Evolutionary conservation across 2,329 filamentous ascomycete species (phyloP), one percentile per base, ranked within the genome.

Genomic region (Calonectria pauciramosa): DNA sequence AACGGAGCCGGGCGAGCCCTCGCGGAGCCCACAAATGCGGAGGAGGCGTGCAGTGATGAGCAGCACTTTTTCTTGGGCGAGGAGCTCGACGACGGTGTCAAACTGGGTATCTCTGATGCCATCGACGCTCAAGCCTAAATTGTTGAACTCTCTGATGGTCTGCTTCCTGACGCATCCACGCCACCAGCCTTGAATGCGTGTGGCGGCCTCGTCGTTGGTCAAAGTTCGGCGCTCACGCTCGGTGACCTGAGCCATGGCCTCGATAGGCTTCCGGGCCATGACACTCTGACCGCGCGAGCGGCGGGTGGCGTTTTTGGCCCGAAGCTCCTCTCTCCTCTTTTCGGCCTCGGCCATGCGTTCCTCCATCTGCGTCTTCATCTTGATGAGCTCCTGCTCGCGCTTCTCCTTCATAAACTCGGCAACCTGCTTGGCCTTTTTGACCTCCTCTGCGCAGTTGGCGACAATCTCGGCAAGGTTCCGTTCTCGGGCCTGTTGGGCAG

Each of bases 381-480:
- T 92, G 78, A 89, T 89, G 71, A 94, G 90, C 77, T 96, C 94
- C 71, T 93, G 92, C 82, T 95, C 93, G 76, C 95, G 92, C 83
- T 94, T 93, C 86, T 95, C 93, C 85, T 95, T 96, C 87, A 94
- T 95, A 72, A 91, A 93, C 83, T 95, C 94, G 18, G 94, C 94
- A n/a, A 96, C 90, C 66, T 94, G 93, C 87, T 96, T 96, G 68
- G 94, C 94, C 77, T 94, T 90, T 82, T 94, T 93, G 20, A 97
- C 95, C 83, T 97, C 95, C 84, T 96, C 94, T 26, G 95, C 95
- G 82, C 95, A 96, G 74, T 92, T 90, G 64, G 94, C 94, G 5
- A 95, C 94, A 54, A 96, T 96, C 83, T 96, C 94, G 11, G 94
- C 94, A 23, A 97, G 86, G 79, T 96, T 95, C 79, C 94, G 94